Base-by-base conservation (phyloP, 1,284 basidiomycete species). In the Trametes sp. region DNA sequence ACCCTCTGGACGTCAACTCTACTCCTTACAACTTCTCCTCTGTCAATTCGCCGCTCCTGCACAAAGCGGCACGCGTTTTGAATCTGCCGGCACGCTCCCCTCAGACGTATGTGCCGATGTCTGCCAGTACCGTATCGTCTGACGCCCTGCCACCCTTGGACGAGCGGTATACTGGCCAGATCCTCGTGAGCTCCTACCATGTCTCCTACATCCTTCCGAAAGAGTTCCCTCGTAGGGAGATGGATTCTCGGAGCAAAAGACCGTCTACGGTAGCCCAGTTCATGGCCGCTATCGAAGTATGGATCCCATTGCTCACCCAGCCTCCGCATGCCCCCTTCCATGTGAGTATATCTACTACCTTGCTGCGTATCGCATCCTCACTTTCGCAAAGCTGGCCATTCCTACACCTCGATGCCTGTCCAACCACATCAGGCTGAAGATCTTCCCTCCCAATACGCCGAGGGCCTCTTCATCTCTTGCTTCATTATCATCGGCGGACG, bases 171-270 rank as follows among this genome's bases (percentile, higher is more conserved):
- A 87, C 87, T 1, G 92, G 92, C 4, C 84, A 87, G 56, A 88
- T 93, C 61, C 81, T 90, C 42, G 87, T 93, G 64, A 91, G 85
- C 72, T 85, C 85, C 45, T 93, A 93, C 71, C 82, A 88, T 63
- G 85, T 93, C 54, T 88, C 89, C 13, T 92, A 87, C 70, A 85
- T 92, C 9, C 78, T 90, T 6, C 92, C 91, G n/a, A 92, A 83
- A 68, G 83, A 84, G 57, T 87, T 93, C 64, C 88, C 87, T 10
- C 80, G 83, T 31, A 77, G 79, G 16, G 73, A 73, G 38, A 57
- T 54, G 35, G 73, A 74, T 6, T 69, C 65, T 19, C 67, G 68
- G 24, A 66, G 63, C 26, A 68, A 62, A 44, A 67, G 70, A 16
- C 64, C 71, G 10, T 50, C 70, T 2, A 62, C 54, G 6, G 59